These are phyloP conservation scores for Aspergillus heteromorphus DNA, from an alignment of 495 filamentous ascomycete species.

Conservation along the genomic window DNA sequence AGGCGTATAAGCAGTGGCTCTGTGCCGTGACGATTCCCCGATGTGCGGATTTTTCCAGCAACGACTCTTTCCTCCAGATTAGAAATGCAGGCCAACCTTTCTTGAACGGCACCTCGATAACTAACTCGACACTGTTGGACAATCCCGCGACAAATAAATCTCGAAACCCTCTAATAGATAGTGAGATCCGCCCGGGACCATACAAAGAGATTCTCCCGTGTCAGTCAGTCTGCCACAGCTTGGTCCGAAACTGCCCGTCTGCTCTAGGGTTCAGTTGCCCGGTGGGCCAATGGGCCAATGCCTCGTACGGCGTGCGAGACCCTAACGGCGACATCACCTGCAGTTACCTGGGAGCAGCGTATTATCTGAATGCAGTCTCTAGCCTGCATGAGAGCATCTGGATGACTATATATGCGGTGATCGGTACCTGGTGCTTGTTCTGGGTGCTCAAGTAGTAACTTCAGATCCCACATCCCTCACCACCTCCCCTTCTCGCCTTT, in stretches of 20 bases:
- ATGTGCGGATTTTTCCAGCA: constrained; percentile 72
- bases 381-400: constrained; percentile 2
- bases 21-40: constrained; percentile 89
- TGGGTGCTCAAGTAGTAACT: neutral
- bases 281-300: constrained; percentile 47
- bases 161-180: constrained; percentile 68
- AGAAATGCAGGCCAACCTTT: constrained; percentile 66
- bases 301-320: constrained; percentile 58
- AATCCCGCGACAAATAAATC: constrained; percentile 41
- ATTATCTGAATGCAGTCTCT: constrained; percentile 34
- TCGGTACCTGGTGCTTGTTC: neutral
- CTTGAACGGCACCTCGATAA: constrained; percentile 56
- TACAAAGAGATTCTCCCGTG: constrained; percentile 93
- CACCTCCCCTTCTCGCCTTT: too few relatives aligned
- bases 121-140: constrained; percentile 27
- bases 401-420: neutral
- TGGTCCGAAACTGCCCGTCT: constrained; percentile 82
- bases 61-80: constrained; percentile 50
- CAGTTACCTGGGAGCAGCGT: constrained; percentile 53
- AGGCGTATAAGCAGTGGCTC: constrained; percentile 87
- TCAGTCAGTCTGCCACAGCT: constrained; percentile 71
- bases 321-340: constrained; percentile 47
- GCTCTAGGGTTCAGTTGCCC: constrained; percentile 76
- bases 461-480: too few relatives aligned
- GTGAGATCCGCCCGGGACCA: constrained; percentile 68